Evolutionary conservation across 2,329 filamentous ascomycete genomes (phyloP).

Genomic region (Colletotrichum aenigma): DNA sequence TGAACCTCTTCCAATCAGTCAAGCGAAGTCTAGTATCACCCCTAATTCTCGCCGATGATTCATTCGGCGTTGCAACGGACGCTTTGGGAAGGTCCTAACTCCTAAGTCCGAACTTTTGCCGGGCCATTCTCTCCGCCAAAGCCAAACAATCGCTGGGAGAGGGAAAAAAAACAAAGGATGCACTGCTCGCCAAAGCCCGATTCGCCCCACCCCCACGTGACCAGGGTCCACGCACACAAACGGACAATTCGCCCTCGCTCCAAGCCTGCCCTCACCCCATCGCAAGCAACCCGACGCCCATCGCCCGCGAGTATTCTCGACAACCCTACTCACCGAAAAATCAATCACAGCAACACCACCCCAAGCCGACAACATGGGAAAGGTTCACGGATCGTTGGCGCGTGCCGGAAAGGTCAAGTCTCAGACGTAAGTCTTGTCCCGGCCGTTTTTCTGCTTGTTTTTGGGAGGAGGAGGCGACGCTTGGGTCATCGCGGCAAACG

Average conservation of each 20-base stretch:
- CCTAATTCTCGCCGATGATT: not conserved
- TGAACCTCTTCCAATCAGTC: not conserved
- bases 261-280: slow-evolving; percentile 6
- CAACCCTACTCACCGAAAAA: slow-evolving; percentile 17
- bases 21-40: not conserved
- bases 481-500: not conserved
- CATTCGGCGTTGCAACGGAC: not conserved
- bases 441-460: not conserved
- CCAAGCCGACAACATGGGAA: slow-evolving; percentile 35
- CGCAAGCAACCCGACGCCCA: slow-evolving; percentile 2
- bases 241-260: slow-evolving; percentile 8
- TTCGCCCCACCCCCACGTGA: slow-evolving; percentile 13
- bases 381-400: slow-evolving; percentile 86
- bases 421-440: slow-evolving; percentile 64
- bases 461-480: not conserved
- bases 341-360: slow-evolving; percentile 21
- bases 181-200: not conserved
- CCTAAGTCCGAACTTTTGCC: not conserved
- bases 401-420: slow-evolving; percentile 98
- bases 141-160: not conserved
- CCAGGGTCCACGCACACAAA: slow-evolving; percentile 15
- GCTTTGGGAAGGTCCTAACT: not conserved
- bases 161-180: not conserved
- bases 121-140: not conserved
- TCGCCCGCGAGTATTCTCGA: slow-evolving; percentile 3